phyloP scores from a whole-genome alignment of 495 filamentous ascomycete genomes.

The Aspergillus coremiiformis region DNA sequence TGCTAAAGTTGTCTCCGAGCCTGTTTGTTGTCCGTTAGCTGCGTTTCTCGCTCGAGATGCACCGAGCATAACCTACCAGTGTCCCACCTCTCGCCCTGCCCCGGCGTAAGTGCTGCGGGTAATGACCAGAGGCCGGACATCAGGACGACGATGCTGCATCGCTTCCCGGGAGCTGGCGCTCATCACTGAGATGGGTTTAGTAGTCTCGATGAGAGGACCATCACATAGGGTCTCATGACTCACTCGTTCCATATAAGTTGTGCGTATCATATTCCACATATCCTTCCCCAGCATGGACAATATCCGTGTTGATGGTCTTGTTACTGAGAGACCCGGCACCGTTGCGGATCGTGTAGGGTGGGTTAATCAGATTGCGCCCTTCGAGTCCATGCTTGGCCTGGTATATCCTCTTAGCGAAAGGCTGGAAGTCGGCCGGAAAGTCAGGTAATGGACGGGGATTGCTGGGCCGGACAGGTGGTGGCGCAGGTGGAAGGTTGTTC shows the following conservation, averaged over 20 bases:
- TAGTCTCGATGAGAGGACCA: slow-evolving; percentile 6
- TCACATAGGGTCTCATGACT: slow-evolving; percentile 12
- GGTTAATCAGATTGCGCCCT: slow-evolving; percentile 58
- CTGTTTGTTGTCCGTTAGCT: slow-evolving; percentile 16
- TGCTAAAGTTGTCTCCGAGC: slow-evolving; percentile 72
- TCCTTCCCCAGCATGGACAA: slow-evolving; percentile 62
- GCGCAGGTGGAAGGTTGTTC: slow-evolving; percentile 55
- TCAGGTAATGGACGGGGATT: slow-evolving; percentile 58
- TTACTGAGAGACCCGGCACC: slow-evolving; percentile 61
- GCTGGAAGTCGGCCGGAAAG: slow-evolving; percentile 66
- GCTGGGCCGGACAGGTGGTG: slow-evolving; percentile 54
- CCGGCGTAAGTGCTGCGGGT: slow-evolving; percentile 80
- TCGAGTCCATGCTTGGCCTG: slow-evolving; percentile 47
- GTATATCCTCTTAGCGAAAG: slow-evolving; percentile 16
- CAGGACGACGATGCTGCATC: slow-evolving; percentile 62
- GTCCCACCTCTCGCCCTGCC: slow-evolving; percentile 67
- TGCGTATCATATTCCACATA: slow-evolving; percentile 72
- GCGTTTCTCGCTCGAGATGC: neutral
- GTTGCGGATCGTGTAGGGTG: slow-evolving; percentile 71
- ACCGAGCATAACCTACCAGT: slow-evolving; percentile 56
- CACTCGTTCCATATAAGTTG: slow-evolving; percentile 74
- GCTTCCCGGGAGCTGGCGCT: slow-evolving; percentile 55
- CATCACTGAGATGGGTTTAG: slow-evolving; percentile 59
- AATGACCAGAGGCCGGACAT: slow-evolving; percentile 66
- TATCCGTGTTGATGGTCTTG: slow-evolving; percentile 65